Base-by-base conservation (phyloP, 1,284 basidiomycete genomes). In the Xerocomus minutiporus region DNA sequence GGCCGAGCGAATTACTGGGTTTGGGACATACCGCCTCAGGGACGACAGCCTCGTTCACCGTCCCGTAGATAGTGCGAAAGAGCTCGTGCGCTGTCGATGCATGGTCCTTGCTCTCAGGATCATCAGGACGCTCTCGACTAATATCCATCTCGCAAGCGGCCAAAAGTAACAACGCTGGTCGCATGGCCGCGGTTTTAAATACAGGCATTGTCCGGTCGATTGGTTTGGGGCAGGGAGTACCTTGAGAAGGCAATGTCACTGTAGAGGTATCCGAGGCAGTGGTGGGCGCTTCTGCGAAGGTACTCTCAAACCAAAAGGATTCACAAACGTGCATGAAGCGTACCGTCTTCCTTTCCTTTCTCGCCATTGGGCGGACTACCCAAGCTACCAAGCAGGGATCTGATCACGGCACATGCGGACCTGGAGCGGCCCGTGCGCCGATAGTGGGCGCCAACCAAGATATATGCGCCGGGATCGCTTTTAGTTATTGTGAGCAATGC, bases 111-210 rank as follows among this genome's bases (percentile, higher is more conserved):
- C 56, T 65, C 49, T 60, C 57, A 17, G 62, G 48, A 48, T 53
- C 52, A 36, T 52, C 51, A 1, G 58, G 53, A 45, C 38, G 52
- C 20, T 65, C 65, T n/a, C 66, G 62, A 23, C 67, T 69, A 32
- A 67, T 62, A 43, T 67, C 65, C 50, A 70, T 26, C 42, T 67
- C 67, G 52, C 65, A 67, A 2, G 65, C 65, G 20, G 67, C 65
- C 13, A 67, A 43, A 43, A 70, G 56, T 46, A 67, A 50, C 57
- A 59, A 53, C 1, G 64, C 65, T 8, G 65, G 67, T 34, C 67
- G 67, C 43, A 65, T 48, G 5, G 53, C 57, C 3, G 65, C 46
- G 12, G 46, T 43, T 45, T 51, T 56, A 9, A 54, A 57, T 29
- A 44, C 57, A 12, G 61, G 26, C 29, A 34, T 28, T n/a, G 51